Evolutionary conservation across 768 basidiomycete genomes (phyloP), one percentile per base, ranked within the genome.

Genomic region (Phlebiopsis gigantea): DNA sequence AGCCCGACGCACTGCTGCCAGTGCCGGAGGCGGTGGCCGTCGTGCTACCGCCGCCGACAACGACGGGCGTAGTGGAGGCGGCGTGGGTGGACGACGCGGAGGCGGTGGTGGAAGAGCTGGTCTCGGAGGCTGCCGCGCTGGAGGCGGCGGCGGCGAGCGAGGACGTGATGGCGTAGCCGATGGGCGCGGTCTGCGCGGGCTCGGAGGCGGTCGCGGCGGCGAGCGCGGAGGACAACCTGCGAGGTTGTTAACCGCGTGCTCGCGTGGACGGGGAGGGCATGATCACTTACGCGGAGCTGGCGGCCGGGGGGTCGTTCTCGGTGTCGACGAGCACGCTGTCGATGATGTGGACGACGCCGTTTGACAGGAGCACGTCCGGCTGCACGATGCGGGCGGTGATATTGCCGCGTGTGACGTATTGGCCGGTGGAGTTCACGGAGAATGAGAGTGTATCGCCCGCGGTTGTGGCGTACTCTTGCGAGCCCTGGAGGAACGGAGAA

Each of bases 331-430:
- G 73, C 7, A 84, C 81, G 15, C 70, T 61, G 60, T 85, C 73
- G 58, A 87, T 77, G 42, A 85, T 66, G 66, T 90, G 86, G 10
- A 87, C 67, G 39, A 90, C 88, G 45, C 88, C 88, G 59, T 90
- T 90, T 15, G 74, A 64, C 22, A 80, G 67, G 61, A 90, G 70
- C 5, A 87, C 74, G 65, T 90, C 85, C 12, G 80, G 68, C 50
- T 75, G 73, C 41, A 85, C 63, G 62, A 90, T 79, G 61, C 69
- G 74, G 4, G 82, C 85, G 34, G 75, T 71, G 60, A 75, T 62
- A 45, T 72, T 72, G 42, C 75, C 78, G 17, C 59, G 61, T 30
- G 72, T 75, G 49, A 91, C 79, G 65, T 72, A 89, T 0, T 73
- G 66, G 1, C 88, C 87, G 4, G 81, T 78, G 0, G 71, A 68